Percentiles rank a stretch among this genome's conserved stretches.
These are phyloP conservation scores for Aegilops umbellulata DNA, from an alignment of 176 grass and related monocot genomes.

Conservation along the genomic window DNA sequence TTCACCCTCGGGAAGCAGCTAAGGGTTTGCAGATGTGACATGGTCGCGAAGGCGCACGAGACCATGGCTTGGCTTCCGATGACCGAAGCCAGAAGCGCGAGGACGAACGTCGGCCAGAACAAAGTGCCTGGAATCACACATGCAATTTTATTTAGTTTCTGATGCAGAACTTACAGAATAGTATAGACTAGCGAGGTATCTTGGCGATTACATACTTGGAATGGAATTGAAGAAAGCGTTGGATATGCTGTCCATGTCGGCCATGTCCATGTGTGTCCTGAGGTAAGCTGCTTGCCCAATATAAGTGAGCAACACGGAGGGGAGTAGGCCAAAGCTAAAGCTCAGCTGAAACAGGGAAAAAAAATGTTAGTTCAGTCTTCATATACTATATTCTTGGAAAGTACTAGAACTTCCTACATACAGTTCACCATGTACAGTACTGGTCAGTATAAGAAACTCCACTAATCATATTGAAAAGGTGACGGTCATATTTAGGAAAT, in stretches of 20 bases:
- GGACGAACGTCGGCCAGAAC: conserved; percentile 59
- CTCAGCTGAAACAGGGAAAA: conserved; percentile 39
- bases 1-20: conserved; percentile 64
- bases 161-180: background rate
- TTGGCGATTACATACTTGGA: conserved; percentile 56
- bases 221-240: conserved; percentile 61
- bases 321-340: conserved; percentile 40
- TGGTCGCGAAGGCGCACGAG: conserved; percentile 58
- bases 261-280: conserved; percentile 17
- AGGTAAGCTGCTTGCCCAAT: conserved; percentile 70
- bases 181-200: background rate
- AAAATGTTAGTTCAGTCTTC: background rate
- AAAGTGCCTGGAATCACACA: conserved; percentile 38
- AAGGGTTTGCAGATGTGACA: conserved; percentile 51
- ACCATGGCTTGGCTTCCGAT: conserved; percentile 79
- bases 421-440: background rate
- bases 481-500: background rate
- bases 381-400: background rate
- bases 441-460: background rate
- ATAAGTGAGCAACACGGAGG: conserved; percentile 53
- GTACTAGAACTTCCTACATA: background rate
- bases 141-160: background rate
- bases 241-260: too few relatives aligned
- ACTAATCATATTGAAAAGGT: background rate
- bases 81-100: conserved; percentile 40